Evolutionary conservation across 768 basidiomycete species (phyloP).

Genomic region (Tricholoma sp.): DNA sequence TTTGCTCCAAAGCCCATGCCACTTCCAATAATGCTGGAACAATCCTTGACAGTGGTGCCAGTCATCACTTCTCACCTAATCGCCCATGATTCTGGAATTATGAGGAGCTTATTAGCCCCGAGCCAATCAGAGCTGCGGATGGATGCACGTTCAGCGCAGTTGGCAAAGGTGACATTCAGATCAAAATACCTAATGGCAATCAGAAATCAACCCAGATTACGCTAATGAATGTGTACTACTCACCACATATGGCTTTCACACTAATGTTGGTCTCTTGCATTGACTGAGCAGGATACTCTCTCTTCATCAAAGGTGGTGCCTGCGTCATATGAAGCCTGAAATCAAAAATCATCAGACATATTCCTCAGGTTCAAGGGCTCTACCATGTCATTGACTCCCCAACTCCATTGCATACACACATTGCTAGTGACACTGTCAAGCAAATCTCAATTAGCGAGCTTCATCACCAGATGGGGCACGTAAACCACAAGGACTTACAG

Average conservation of each 20-base stretch:
- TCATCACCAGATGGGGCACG: conserved; percentile 30
- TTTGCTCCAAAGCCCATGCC: background rate
- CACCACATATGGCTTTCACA: conserved; percentile 22
- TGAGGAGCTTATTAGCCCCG: conserved; percentile 7
- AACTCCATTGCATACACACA: conserved; percentile 3
- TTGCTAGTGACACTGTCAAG: conserved; percentile 7
- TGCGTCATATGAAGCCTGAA: background rate
- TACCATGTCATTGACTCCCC: conserved; percentile 14
- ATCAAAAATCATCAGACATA: conserved; percentile 12
- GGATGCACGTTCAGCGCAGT: conserved; percentile 19
- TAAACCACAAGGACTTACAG: conserved; percentile 20
- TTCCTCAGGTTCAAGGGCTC: conserved; percentile 20
- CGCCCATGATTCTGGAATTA: conserved; percentile 21
- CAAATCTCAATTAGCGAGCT: conserved; percentile 21
- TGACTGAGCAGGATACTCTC: conserved; percentile 9
- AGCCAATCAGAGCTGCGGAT: conserved; percentile 23
- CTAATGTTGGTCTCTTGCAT: conserved; percentile 21
- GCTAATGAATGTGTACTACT: conserved; percentile 21
- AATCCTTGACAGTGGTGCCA: background rate
- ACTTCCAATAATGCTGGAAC: background rate
- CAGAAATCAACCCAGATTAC: conserved; percentile 14
- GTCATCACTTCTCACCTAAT: background rate
- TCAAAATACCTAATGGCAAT: conserved; percentile 19
- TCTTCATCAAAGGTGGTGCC: background rate
- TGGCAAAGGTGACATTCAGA: conserved; percentile 23